A percentile compares a stretch with the other conserved stretches of the same genome.
Evolutionary conservation across 176 grass and related monocot species (phyloP).

Genomic region (Eleusine indica): DNA sequence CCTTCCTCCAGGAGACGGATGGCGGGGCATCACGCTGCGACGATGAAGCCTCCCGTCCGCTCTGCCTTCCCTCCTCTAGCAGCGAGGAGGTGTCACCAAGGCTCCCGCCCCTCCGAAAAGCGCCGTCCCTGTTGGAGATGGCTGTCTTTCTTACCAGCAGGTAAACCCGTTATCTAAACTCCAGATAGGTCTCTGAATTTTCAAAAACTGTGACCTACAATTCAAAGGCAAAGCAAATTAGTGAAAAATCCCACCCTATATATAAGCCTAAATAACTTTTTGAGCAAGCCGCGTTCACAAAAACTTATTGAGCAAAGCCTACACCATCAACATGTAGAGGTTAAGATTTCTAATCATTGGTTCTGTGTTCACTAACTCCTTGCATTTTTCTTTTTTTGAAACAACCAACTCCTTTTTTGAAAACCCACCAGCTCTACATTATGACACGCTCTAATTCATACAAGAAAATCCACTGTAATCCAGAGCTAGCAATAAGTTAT

Average conservation of each 20-base stretch:
- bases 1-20: slow-evolving; percentile 62
- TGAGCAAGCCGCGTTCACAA: not conserved
- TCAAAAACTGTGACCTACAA: not conserved
- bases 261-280: not conserved
- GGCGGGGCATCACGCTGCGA: slow-evolving; percentile 32
- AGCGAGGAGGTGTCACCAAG: slow-evolving; percentile 40
- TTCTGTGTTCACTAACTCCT: slow-evolving; percentile 8
- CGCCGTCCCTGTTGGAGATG: slow-evolving; percentile 49
- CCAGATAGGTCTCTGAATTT: not conserved
- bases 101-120: slow-evolving; percentile 53
- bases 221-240: slow-evolving; percentile 5
- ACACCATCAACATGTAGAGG: not conserved
- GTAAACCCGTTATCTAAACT: slow-evolving; percentile 31
- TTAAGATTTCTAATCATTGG: not conserved
- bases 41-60: slow-evolving; percentile 47
- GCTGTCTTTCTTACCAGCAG: slow-evolving; percentile 53
- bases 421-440: not conserved
- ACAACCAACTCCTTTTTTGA: not conserved
- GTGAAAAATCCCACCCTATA: not conserved
- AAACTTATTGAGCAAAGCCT: not conserved
- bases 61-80: slow-evolving; percentile 45
- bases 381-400: not conserved
- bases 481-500: not conserved
- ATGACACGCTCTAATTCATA: not conserved
- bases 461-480: not conserved